phyloP scores from a whole-genome alignment of 306 rosid species.

The Quillaja saponaria region DNA sequence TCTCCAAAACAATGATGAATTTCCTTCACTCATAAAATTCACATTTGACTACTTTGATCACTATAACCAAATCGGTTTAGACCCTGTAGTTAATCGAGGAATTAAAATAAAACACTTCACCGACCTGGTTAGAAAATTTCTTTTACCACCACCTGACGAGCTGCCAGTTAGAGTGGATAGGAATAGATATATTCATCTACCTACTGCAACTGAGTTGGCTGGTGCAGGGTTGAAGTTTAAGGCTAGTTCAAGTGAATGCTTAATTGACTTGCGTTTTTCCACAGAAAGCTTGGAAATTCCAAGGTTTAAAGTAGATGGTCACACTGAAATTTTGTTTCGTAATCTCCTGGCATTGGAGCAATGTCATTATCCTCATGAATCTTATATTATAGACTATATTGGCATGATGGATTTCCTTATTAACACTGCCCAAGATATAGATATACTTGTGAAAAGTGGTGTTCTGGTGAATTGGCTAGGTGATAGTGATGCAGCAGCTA shows the following conservation, averaged over 20 bases:
- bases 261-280: neutral
- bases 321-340: neutral
- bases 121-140: slow-evolving; percentile 1
- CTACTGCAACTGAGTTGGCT: neutral
- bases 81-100: neutral
- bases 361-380: neutral
- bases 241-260: neutral
- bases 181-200: fast-evolving
- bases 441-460: slow-evolving; percentile 30
- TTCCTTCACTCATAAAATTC: neutral
- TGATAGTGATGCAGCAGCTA: slow-evolving; percentile 23
- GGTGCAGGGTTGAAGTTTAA: slow-evolving; percentile 4
- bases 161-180: fast-evolving
- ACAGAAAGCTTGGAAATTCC: neutral
- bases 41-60: neutral
- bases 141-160: neutral
- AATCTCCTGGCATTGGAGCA: slow-evolving; percentile 11
- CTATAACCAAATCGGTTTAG: neutral
- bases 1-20: fast-evolving
- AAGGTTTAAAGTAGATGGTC: fast-evolving
- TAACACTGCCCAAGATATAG: slow-evolving; percentile 2
- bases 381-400: neutral
- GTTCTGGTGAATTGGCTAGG: slow-evolving; percentile 30
- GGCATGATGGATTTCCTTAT: neutral
- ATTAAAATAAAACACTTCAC: neutral